These are phyloP conservation scores for Aegilops umbellulata DNA, from an alignment of 176 grass and related monocot genomes.

Conservation along the genomic window DNA sequence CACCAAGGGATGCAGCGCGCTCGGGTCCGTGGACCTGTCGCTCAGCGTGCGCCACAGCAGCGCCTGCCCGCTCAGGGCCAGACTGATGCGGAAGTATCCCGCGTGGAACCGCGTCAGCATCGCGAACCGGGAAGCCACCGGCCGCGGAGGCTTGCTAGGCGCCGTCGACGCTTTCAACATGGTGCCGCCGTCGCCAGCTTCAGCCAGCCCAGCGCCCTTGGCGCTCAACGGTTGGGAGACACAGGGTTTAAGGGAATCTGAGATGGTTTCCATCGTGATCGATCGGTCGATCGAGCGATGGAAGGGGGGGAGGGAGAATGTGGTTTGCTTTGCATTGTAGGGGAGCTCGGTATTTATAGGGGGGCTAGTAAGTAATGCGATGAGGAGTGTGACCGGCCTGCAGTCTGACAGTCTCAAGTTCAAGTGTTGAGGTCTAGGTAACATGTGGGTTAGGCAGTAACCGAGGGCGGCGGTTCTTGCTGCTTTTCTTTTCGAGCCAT, in stretches of 20 bases:
- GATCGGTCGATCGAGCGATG: not conserved
- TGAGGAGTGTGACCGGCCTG: not conserved
- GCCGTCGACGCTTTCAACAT: not conserved
- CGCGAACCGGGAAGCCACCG: not conserved
- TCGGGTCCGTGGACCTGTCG: slow-evolving; percentile 35
- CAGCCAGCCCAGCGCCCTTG: not conserved
- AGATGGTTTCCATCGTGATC: not conserved
- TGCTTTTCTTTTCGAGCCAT: not conserved
- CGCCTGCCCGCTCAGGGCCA: slow-evolving; percentile 73
- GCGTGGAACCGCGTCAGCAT: slow-evolving; percentile 79
- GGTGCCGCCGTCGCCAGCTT: not conserved
- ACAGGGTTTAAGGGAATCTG: slow-evolving; percentile 24
- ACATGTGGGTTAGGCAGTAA: slow-evolving; percentile 35
- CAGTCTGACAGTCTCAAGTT: not conserved
- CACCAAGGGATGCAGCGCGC: slow-evolving; percentile 21
- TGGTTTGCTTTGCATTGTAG: slow-evolving; percentile 4
- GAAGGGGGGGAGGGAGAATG: slow-evolving; percentile 9
- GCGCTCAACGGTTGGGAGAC: not conserved
- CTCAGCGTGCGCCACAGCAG: slow-evolving; percentile 83
- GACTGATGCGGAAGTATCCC: slow-evolving; percentile 94
- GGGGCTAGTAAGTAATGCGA: not conserved
- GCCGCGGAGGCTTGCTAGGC: not conserved
- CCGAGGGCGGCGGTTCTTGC: slow-evolving; percentile 8
- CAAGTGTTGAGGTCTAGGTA: not conserved
- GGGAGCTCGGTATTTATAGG: slow-evolving; percentile 42